Evolutionary conservation across 768 basidiomycete genomes (phyloP).

Genomic region (Podaxis sp.): DNA sequence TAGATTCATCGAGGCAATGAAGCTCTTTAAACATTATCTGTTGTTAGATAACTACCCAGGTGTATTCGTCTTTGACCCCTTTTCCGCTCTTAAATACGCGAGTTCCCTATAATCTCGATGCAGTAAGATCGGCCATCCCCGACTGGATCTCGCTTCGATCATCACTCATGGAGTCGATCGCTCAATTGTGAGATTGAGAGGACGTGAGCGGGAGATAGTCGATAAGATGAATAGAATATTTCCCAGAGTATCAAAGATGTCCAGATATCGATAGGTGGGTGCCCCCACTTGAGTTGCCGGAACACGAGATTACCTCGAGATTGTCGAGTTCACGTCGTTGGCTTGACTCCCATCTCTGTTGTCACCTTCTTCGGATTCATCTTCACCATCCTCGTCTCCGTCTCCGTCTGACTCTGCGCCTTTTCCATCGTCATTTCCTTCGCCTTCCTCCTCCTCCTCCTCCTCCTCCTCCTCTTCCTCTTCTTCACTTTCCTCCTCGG

Average conservation of each 20-base stretch:
- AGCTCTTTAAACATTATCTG: background rate
- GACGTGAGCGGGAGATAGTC: background rate
- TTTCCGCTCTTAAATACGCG: background rate
- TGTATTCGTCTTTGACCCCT: conserved; percentile 5
- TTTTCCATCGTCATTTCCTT: conserved; percentile 30
- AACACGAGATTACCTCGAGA: conserved; percentile 4
- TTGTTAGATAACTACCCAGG: background rate
- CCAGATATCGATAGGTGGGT: conserved; percentile 5
- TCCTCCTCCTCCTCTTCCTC: conserved; percentile 28
- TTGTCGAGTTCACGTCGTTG: conserved; percentile 12
- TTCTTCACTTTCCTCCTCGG: conserved; percentile 24
- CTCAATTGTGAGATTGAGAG: background rate
- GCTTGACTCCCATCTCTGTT: conserved; percentile 17
- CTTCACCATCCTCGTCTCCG: conserved; percentile 31
- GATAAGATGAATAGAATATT: conserved; percentile 12
- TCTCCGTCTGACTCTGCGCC: conserved; percentile 4
- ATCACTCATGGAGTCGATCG: background rate
- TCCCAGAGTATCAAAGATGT: background rate
- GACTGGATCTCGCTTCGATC: conserved; percentile 5
- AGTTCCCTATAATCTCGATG: background rate
- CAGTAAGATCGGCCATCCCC: background rate
- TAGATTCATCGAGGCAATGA: background rate
- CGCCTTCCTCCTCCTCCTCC: conserved; percentile 27
- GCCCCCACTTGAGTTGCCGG: background rate
- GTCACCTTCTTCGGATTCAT: conserved; percentile 24